These are phyloP conservation scores for Chloranthus sessilifolius DNA, from an alignment of 164 flowering plant genomes.

Conservation along the genomic window DNA sequence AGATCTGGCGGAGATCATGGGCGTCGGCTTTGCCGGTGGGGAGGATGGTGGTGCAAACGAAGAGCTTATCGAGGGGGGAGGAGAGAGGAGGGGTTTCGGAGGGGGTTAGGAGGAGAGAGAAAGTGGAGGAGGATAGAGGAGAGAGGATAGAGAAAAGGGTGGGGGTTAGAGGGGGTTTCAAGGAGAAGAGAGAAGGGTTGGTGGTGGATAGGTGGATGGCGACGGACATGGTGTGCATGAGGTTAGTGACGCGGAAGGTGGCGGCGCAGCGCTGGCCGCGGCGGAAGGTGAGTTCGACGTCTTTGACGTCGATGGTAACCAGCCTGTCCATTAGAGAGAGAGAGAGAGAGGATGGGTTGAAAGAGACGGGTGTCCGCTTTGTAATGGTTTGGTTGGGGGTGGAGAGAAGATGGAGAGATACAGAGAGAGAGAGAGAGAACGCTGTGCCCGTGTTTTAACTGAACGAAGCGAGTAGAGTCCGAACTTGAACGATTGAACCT, in stretches of 20 bases:
- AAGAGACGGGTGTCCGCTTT: too few species aligned
- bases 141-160: constrained; percentile 22
- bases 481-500: too few species aligned
- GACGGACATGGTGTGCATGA: constrained; percentile 83
- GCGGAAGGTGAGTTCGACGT: constrained; percentile 37
- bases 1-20: constrained; percentile 53
- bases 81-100: constrained; percentile 27
- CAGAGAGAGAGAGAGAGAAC: too few species aligned
- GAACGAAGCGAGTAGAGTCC: too few species aligned
- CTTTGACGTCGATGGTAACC: constrained; percentile 51
- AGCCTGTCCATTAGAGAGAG: constrained; percentile 63
- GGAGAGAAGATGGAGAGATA: too few species aligned
- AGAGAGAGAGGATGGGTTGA: too few species aligned
- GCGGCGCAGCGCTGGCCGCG: constrained; percentile 33
- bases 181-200: constrained; percentile 21
- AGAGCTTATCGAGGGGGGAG: constrained; percentile 26
- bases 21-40: constrained; percentile 66
- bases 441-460: too few species aligned
- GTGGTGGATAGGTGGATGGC: constrained; percentile 61
- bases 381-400: not conserved
- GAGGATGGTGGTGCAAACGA: constrained; percentile 52
- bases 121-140: too few species aligned
- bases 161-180: constrained; percentile 57
- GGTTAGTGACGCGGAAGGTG: constrained; percentile 52
- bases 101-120: constrained; percentile 24